Evolutionary conservation across 75 land plant genomes (phyloP).

Genomic region (Isoetes taiwanensis): DNA sequence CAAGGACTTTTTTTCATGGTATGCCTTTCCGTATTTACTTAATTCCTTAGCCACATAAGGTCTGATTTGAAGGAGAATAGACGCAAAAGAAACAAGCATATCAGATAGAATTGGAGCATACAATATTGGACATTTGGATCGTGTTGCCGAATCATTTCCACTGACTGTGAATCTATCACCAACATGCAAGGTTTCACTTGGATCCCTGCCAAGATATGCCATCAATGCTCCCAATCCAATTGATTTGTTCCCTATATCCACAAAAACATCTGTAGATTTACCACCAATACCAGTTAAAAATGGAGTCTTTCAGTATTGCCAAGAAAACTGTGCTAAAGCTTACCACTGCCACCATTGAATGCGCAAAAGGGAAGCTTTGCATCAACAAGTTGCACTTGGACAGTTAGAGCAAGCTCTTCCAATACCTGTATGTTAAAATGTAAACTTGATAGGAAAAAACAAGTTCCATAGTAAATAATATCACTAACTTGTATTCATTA

Average conservation of each 20-base stretch:
- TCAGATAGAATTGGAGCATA: too few relatives aligned
- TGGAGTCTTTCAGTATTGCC: not conserved
- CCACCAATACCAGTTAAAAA: not conserved
- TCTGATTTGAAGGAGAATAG: too few relatives aligned
- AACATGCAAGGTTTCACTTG: constrained; percentile 32
- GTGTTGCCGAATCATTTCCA: constrained; percentile 40
- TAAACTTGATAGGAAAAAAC: not conserved
- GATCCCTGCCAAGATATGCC: constrained; percentile 25
- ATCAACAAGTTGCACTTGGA: constrained; percentile 37
- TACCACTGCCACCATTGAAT: constrained; percentile 39
- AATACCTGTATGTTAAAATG: constrained; percentile 12
- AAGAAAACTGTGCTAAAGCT: constrained; percentile 5
- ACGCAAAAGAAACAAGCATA: too few relatives aligned
- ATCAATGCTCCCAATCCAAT: constrained; percentile 37
- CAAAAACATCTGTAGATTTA: constrained; percentile 28
- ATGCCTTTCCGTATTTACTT: too few relatives aligned
- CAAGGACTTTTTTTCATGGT: too few relatives aligned
- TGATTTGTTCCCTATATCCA: constrained; percentile 35
- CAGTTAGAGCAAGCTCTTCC: constrained; percentile 42
- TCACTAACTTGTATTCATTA: too few relatives aligned
- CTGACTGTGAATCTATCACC: constrained; percentile 40
- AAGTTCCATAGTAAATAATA: too few relatives aligned
- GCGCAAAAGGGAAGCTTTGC: constrained; percentile 40
- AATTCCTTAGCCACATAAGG: too few relatives aligned
- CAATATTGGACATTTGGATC: constrained; percentile 39